Evolutionary conservation across 1,284 basidiomycete species (phyloP), one percentile per base, ranked within the genome.

Genomic region (Ceratobasidium sp.): DNA sequence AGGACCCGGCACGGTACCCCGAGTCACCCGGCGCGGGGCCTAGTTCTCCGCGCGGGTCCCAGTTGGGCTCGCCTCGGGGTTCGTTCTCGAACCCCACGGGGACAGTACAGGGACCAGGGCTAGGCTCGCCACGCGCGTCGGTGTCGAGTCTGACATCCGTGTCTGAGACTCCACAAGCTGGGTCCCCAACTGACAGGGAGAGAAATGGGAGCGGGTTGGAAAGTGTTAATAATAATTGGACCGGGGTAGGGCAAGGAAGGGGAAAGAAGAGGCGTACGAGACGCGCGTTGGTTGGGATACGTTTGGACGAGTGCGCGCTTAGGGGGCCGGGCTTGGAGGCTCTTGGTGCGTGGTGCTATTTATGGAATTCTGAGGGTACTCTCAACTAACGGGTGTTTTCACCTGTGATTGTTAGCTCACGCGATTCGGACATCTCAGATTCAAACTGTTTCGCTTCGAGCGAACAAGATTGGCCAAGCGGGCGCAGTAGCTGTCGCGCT

Each of bases 401-500:
- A 49, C 24, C 34, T 27, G 11, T 58, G 34, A 27, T 22, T 19
- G 53, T 41, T 34, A 93, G 94, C 93, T 16, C 90, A 94, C 76
- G 89, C 88, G 11, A 88, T 98, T 22, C 90, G 95, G 3, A 89
- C 89, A 0, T 96, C 94, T 0, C 90, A 90, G 0, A 83, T 98
- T 65, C 88, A 89, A 77, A 94, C 98, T 79, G 90, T 98, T 71
- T 97, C 95, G 0, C 83, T 98, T 14, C 88, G 95, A 31, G 87
- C 93, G 68, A 97, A 98, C 81, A 89, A 88, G 65, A 97, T 98
- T 78, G 89, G 87, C 48, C 86, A 89, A 0, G 88, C 91, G 0
- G 94, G 94, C 27, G 94, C 92, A 0, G 94, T 98, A 1, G 92
- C 94, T 0, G 85, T 98, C n/a, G 95, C 95, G 0, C 86, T 97